A percentile compares a stretch with the other conserved stretches of the same genome.
Conservation (phyloP, 169 alveolate genomes). For the Theileria luwenshuni region DNA sequence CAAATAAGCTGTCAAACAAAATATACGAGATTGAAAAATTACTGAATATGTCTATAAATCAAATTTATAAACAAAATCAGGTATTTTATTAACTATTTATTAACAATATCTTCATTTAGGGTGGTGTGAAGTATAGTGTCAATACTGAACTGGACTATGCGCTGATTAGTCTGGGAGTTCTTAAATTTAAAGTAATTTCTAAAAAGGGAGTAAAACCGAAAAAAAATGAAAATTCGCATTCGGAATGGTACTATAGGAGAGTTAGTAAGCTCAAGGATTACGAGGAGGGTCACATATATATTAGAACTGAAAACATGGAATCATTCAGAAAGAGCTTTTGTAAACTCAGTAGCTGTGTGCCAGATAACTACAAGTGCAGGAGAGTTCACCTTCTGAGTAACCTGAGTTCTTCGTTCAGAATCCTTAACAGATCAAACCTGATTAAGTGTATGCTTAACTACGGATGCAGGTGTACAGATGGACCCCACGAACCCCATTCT, state of each 20-base stretch:
- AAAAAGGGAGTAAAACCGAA: not conserved
- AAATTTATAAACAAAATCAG: not conserved
- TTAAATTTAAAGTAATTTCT: not conserved
- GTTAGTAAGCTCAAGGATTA: not conserved
- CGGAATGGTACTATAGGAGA: not conserved
- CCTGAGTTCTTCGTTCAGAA: constrained; percentile 22
- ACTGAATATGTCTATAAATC: constrained; percentile 8
- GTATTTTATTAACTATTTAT: constrained; percentile 7
- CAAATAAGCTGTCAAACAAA: constrained; percentile 36
- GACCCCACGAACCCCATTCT: not conserved
- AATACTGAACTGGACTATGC: constrained; percentile 1
- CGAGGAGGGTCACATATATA: not conserved
- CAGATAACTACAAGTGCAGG: constrained; percentile 5
- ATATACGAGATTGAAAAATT: constrained; percentile 1
- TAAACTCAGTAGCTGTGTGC: constrained; percentile 11
- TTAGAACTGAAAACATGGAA: constrained; percentile 3
- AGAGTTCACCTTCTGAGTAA: constrained; percentile 1
- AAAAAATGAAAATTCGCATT: not conserved
- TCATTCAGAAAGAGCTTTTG: not conserved
- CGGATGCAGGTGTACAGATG: constrained; percentile 30
- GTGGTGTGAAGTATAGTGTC: not conserved
- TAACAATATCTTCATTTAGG: not conserved
- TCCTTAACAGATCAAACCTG: constrained; percentile 17
- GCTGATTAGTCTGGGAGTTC: not conserved
- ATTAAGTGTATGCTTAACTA: constrained; percentile 23